A percentile compares a stretch with the other conserved stretches of the same genome.
Evolutionary conservation across 768 basidiomycete species (phyloP).

Genomic region (Leccinum arenicola): DNA sequence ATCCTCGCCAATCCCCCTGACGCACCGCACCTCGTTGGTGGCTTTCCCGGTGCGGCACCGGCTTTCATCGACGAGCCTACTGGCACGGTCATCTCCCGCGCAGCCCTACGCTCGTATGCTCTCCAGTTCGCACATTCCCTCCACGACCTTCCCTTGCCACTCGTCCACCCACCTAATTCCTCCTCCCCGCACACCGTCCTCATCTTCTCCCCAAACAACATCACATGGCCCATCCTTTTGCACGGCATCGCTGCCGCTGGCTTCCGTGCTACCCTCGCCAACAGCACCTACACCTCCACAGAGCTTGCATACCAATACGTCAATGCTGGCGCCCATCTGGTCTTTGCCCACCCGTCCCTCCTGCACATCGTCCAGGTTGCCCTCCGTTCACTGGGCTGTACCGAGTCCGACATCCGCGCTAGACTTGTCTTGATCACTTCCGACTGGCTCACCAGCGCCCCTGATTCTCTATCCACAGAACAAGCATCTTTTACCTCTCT

Average conservation of each 20-base stretch:
- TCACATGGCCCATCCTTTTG: constrained; percentile 52
- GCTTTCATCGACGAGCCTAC: constrained; percentile 70
- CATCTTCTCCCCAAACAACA: constrained; percentile 67
- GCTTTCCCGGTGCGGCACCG: constrained; percentile 40
- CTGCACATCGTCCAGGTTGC: constrained; percentile 54
- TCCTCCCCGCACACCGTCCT: constrained; percentile 45
- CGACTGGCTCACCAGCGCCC: constrained; percentile 40
- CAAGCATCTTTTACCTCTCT: constrained; percentile 37
- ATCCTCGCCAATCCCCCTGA: constrained; percentile 20
- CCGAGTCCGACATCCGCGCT: constrained; percentile 44
- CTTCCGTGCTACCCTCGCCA: constrained; percentile 67
- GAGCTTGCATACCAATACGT: constrained; percentile 73
- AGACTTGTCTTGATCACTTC: constrained; percentile 57
- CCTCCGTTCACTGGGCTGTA: constrained; percentile 49
- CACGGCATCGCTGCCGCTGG: constrained; percentile 58
- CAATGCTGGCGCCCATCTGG: constrained; percentile 60
- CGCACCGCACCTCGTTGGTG: constrained; percentile 34
- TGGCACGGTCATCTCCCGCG: constrained; percentile 54
- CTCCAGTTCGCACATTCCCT: constrained; percentile 61
- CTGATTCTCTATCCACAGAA: constrained; percentile 32
- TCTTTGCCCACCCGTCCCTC: constrained; percentile 66
- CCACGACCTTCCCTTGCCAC: constrained; percentile 42
- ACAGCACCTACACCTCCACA: constrained; percentile 61
- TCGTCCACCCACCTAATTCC: constrained; percentile 46
- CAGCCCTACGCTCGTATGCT: constrained; percentile 48